Base-by-base conservation (phyloP, 768 basidiomycete genomes). In the Psilocybe cyanescens region DNA sequence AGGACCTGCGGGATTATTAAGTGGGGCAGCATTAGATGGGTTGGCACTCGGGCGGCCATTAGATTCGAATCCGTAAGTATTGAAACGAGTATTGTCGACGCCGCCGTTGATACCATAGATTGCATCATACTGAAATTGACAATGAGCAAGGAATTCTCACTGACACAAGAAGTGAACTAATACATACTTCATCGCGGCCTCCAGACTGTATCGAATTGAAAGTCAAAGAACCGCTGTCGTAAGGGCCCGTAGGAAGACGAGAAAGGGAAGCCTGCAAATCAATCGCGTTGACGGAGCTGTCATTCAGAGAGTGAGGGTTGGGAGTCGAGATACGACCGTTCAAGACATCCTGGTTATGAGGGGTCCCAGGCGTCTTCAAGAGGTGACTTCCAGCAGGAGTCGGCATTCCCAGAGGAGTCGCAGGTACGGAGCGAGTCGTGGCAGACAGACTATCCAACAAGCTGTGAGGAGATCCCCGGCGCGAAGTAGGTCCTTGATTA, bases 401-500 rank as follows among this genome's bases (percentile, higher is more conserved):
- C 12, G 85, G 66, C n/a, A 88, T 74, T 8, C 83, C 85, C 6
- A 92, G 74, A 19, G 92, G 92, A 3, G 92, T 94, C 1, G 90
- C 91, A 51, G 92, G 92, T 19, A 94, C 92, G 44, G 92, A 94
- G 59, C 92, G 89, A 33, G 90, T 85, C 33, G 87, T 81, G 37
- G 79, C 76, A 37, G 82, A 83, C 57, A 91, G 72, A 55, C 77
- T 79, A 57, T 93, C 91, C 19, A 89, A 74, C 16, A 86, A 71
- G 55, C 83, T 83, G 11, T 86, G 86, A 33, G 92, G 92, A 14
- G 92, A 94, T 19, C 88, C 86, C 46, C 91, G 85, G 60, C 92
- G 88, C 19, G 91, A 91, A 9, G 79, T 72, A 0, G 90, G 83
- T 62, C 72, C 60, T 58, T 78, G 82, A 69, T 68, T 72, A 55